Evolutionary conservation across 2,329 filamentous ascomycete species (phyloP).

Genomic region (Alternaria sp.): DNA sequence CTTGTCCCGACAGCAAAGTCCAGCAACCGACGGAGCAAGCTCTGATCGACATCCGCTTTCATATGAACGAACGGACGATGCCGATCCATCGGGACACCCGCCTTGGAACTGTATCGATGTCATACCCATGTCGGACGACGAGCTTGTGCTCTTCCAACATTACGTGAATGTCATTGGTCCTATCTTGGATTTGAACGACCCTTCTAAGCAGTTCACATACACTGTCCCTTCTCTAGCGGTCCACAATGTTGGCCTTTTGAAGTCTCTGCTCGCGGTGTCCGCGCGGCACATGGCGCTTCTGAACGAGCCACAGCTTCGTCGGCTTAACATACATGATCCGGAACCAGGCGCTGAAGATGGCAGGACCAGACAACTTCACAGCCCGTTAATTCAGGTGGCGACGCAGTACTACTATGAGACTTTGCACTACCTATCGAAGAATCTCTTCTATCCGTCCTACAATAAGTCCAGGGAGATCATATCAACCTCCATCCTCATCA

Average conservation of each 20-base stretch:
- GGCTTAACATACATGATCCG: conserved; percentile 39
- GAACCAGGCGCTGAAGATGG: conserved; percentile 13
- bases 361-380: conserved; percentile 22
- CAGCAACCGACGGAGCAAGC: conserved; percentile 21
- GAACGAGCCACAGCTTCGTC: conserved; percentile 26
- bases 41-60: conserved; percentile 22
- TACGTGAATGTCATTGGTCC: conserved; percentile 48
- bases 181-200: conserved; percentile 55
- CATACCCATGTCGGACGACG: conserved; percentile 43
- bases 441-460: conserved; percentile 65
- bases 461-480: conserved; percentile 64
- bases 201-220: conserved; percentile 46
- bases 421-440: conserved; percentile 65
- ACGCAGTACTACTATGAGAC: conserved; percentile 68
- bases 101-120: conserved; percentile 33
- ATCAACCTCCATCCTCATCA: conserved; percentile 65
- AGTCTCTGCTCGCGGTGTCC: conserved; percentile 63
- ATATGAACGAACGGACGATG: background rate
- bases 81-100: conserved; percentile 20
- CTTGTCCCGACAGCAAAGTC: conserved; percentile 36
- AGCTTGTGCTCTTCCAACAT: conserved; percentile 49
- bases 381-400: conserved; percentile 45
- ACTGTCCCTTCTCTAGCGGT: conserved; percentile 49
- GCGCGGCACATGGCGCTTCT: conserved; percentile 59
- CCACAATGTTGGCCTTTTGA: conserved; percentile 63